Base-by-base conservation (phyloP, 176 grass and related monocot genomes). In the Ampelocalamus luodianensis region DNA sequence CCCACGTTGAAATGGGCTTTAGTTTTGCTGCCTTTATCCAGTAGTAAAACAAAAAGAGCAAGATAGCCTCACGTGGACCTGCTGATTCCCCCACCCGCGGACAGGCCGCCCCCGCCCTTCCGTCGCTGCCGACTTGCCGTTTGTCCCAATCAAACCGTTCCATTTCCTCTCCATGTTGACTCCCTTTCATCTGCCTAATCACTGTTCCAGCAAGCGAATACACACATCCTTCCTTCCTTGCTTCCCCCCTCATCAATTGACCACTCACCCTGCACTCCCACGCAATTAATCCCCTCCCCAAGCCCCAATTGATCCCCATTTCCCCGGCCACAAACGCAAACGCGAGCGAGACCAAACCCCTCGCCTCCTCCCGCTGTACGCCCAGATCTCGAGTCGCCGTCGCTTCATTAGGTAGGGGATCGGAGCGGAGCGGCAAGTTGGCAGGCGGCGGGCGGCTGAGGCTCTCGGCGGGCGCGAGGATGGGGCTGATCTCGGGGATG, bases 401-500 rank as follows among this genome's bases (percentile, higher is more conserved):
- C 4, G 36, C 65, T 68, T 39, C 34, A 80, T 65, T 69, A 74
- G 68, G 65, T 72, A 53, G 68, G 10, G 61, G 5, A 39, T 9
- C 66, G 40, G 44, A 29, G 17, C 72, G 29, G 74, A 65, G n/a
- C 66, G 71, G 32, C 32, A 43, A 50, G 71, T 61, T 61, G 22
- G 44, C 36, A 13, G 86, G 40, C 12, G 73, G 72, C 6, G 6
- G 73, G 49, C 45, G 22, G 55, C 43, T 14, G 32, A 39, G 27
- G 22, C 45, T 70, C 15, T 36, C 20, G 76, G 83, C 62, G 48
- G 43, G 55, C 39, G 13, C 49, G 32, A 82, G 73, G 46, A 98
- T 98, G 96, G 96, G 93, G 80, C 68, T 98, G 68, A 77, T 98
- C 65, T 98, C 96, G 22, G 96, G 93, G 43, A 89, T 98, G 91